phyloP scores from a whole-genome alignment of 768 basidiomycete species.

The Daedaleopsis nitida region DNA sequence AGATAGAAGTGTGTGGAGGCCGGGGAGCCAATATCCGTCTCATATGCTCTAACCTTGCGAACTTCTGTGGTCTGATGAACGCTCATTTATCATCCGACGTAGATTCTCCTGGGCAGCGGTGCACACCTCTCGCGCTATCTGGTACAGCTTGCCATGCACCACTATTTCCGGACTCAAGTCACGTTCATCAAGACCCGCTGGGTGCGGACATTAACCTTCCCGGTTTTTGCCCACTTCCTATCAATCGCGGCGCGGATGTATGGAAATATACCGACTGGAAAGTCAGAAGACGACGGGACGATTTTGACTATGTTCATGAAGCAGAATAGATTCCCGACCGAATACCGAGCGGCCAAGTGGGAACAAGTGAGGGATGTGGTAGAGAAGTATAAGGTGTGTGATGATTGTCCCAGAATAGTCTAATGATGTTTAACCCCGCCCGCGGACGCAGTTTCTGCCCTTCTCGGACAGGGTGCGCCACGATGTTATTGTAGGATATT shows the following conservation, averaged over 20 bases:
- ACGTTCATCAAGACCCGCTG: constrained; percentile 78
- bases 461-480: constrained; percentile 65
- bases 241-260: constrained; percentile 57
- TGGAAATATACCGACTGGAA: constrained; percentile 67
- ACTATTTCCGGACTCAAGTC: constrained; percentile 71
- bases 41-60: neutral
- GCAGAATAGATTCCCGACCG: constrained; percentile 65
- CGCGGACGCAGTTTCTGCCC: constrained; percentile 64
- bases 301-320: constrained; percentile 67
- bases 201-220: constrained; percentile 65
- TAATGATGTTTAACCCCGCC: neutral
- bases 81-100: constrained; percentile 1
- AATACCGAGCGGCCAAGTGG: constrained; percentile 60
- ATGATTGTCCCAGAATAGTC: constrained; percentile 11
- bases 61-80: neutral
- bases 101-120: constrained; percentile 77
- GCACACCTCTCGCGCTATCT: constrained; percentile 81
- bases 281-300: constrained; percentile 76
- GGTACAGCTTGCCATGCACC: constrained; percentile 75
- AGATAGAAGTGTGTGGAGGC: constrained; percentile 3
- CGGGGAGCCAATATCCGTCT: constrained; percentile 1
- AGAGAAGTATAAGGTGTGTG: constrained; percentile 66
- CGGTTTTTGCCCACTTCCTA: constrained; percentile 67
- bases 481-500: neutral
- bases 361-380: constrained; percentile 67